Evolutionary conservation across 2,329 filamentous ascomycete genomes (phyloP), one percentile per base, ranked within the genome.

Genomic region (Ophiostoma angusticollis): DNA sequence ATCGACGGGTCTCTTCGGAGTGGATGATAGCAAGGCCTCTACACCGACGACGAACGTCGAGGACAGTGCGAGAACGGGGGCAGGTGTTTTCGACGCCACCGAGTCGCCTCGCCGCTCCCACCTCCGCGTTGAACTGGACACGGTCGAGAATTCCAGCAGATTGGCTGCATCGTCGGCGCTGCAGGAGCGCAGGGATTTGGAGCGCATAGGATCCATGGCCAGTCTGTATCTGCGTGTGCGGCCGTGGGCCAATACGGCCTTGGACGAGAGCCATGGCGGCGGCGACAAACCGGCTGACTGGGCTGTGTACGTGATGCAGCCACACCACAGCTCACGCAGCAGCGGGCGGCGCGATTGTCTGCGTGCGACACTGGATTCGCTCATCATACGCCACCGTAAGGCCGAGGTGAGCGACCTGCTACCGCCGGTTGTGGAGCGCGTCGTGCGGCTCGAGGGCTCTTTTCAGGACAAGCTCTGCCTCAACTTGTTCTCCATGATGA

Each of bases 401-500:
- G 68, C 78, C 25, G 83, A 93, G 49, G 70, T 94, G 57, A 77
- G 54, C 51, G 61, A 53, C 60, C 80, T 64, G 4, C 65, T 95
- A 9, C 89, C 89, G 1, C 68, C 73, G 0, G 70, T 95, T 4
- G 61, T 76, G 29, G 82, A 93, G 52, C 76, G 72, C 33, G 63
- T 83, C 1, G 70, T 91, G 0, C 68, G 80, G 39, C 65, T 95
- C 2, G 74, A 91, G 45, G 86, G 86, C 0, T 89, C 80, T 1
- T 84, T 79, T 50, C 85, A 89, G 52, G 87, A 95, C 56, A 84
- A 78, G 51, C 57, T 94, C 9, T 84, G 80, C 0, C 67, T 87
- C 19, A 94, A 94, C 48, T 60, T 93, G 1, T 95, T 95, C 52
- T 73, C 84, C 1, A 81, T 91, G 59, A 77, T 84, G 53, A 74